phyloP scores from a whole-genome alignment of 1,139 yeast genomes.

The Suhomyces anneliseae region DNA sequence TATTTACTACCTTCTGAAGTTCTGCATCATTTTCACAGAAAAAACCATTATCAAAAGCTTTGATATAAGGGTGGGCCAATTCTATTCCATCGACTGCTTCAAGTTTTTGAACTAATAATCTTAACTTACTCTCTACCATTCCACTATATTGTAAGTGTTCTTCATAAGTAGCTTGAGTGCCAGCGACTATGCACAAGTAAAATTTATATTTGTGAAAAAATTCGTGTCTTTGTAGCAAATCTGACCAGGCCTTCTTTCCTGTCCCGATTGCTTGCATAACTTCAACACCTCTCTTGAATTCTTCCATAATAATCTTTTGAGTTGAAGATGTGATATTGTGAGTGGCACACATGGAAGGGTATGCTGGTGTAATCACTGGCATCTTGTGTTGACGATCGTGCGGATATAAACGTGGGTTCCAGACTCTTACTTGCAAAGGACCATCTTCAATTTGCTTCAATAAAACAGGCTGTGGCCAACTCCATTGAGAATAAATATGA shows the following conservation, averaged over 20 bases:
- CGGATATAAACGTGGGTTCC: slow-evolving; percentile 92
- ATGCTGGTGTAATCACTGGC: slow-evolving; percentile 99
- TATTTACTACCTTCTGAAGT: slow-evolving; percentile 53
- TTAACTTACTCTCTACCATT: slow-evolving; percentile 82
- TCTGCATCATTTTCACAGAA: slow-evolving; percentile 51
- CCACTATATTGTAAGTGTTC: slow-evolving; percentile 92
- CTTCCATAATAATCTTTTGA: slow-evolving; percentile 72
- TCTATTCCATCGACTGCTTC: slow-evolving; percentile 74
- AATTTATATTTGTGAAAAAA: slow-evolving; percentile 84
- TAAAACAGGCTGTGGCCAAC: slow-evolving; percentile 98
- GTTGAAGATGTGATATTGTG: slow-evolving; percentile 91
- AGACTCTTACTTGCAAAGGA: slow-evolving; percentile 90
- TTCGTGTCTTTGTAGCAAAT: slow-evolving; percentile 72
- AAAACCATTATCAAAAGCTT: slow-evolving; percentile 64
- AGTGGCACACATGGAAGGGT: slow-evolving; percentile 99
- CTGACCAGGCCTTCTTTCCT: slow-evolving; percentile 71
- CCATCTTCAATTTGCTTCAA: slow-evolving; percentile 94
- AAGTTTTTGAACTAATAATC: slow-evolving; percentile 77
- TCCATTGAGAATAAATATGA: slow-evolving; percentile 84
- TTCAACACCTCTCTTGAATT: slow-evolving; percentile 71
- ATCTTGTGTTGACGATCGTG: slow-evolving; percentile 86
- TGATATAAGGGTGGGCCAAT: slow-evolving; percentile 87
- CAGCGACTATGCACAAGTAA: slow-evolving; percentile 78
- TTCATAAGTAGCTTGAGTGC: slow-evolving; percentile 69
- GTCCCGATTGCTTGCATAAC: slow-evolving; percentile 67